Evolutionary conservation across 768 basidiomycete species (phyloP), one percentile per base, ranked within the genome.

Genomic region (Lactarius psammicola): DNA sequence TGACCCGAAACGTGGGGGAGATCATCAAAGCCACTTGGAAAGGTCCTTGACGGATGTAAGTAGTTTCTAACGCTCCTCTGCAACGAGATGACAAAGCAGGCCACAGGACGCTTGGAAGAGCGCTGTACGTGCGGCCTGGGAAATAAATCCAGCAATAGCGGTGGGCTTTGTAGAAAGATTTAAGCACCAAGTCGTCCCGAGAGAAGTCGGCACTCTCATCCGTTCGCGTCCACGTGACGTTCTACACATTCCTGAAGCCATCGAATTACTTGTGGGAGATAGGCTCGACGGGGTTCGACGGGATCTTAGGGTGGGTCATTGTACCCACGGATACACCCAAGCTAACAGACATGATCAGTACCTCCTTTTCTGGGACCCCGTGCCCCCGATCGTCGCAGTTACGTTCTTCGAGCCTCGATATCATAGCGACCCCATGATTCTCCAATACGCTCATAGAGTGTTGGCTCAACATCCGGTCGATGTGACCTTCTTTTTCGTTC

Each of bases 401-500:
- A 87, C 89, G 0, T 90, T 90, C 73, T 97, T 98, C 75, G 92
- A 95, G 74, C 87, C 85, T 33, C 85, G 87, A 61, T 95, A 89
- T 75, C 83, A 87, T 68, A 92, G 85, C 71, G 88, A 98, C 72
- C 90, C 96, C 0, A 75, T 92, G 40, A 76, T 97, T 40, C 78
- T 98, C 26, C 97, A 99, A 87, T 98, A 98, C 74, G 95, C 95
- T 0, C 94, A 98, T 77, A 85, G 95, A 51, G 95, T 95, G 1
- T 78, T 99, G 51, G 94, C 94, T 74, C 92, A 96, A 74, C 95
- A 98, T 73, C 92, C 95, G 0, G 93, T 98, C 11, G 89, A 93
- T 17, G 74, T 98, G 59, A 96, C 96, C 0, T 99, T 99, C 83
- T 99, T 98, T 80, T 99, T 96, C 73, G 95, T 99, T 36, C 97